Evolutionary conservation across 306 rosid genomes (phyloP), one percentile per base, ranked within the genome.

Genomic region (Senna tora): DNA sequence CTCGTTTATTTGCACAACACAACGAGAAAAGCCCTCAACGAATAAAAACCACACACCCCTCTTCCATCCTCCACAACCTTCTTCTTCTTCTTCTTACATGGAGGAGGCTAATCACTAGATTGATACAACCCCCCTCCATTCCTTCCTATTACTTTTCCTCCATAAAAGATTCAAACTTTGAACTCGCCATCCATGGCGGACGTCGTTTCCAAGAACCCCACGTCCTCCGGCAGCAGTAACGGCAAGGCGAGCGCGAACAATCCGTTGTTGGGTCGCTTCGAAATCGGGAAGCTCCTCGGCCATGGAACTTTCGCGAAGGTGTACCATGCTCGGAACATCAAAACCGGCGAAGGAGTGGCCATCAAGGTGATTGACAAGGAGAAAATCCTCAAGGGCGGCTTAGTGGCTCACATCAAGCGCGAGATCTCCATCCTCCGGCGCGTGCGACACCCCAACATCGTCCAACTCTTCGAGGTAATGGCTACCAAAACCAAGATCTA

Each of bases 361-460:
- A 93, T 93, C 65, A 93, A 93, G 63, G 97, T 93, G 0, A 93
- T 93, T 47, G 97, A 93, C 87, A 93, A 93, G 32, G 98, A 93
- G 82, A 93, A 93, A 41, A 93, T 93, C 38, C 86, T 93, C 0
- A 88, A 93, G 46, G 84, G 89, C 0, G 98, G 98, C 0, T 61
- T 93, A 8, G 93, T 88, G 19, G 93, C 97, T 0, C 98, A 93
- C 80, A 90, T 93, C 66, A 93, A 90, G 73, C 93, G 97, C 43
- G 98, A 93, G 94, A 93, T 93, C 92, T 93, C 98, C 0, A 90
- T 93, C 71, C 96, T 93, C 80, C 96, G 97, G 17, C 97, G 98
- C 7, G 97, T 90, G 5, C 97, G 97, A 17, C 96, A 93, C 80
- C 98, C 97, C 0, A 93, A 93, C 72, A 93, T 93, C 34, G 98